Evolutionary conservation across 78 protist genomes (phyloP).

Genomic region (Dictyostelium capitatum): DNA sequence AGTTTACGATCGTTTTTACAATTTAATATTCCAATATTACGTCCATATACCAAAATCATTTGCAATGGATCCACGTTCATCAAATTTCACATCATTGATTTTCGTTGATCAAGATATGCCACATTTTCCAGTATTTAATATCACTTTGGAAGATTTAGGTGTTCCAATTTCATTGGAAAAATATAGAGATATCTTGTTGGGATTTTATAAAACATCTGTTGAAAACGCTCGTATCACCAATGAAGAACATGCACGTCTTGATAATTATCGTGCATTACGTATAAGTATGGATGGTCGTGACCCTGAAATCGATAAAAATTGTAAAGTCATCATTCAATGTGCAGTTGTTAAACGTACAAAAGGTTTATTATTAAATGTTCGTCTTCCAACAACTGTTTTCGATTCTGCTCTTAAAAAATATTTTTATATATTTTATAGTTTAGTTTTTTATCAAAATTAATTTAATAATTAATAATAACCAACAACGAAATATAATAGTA

Average conservation of each 20-base stretch:
- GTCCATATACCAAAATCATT: constrained; percentile 32
- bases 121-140: constrained; percentile 22
- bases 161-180: neutral
- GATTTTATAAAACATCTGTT: neutral
- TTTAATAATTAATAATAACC: no score
- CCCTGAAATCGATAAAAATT: neutral
- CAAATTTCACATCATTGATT: neutral
- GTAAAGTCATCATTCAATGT: constrained; percentile 47
- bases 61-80: neutral
- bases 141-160: constrained; percentile 63
- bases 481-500: no score
- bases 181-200: constrained; percentile 12
- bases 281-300: constrained; percentile 31
- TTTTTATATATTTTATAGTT: constrained; percentile 31
- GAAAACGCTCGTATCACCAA: neutral
- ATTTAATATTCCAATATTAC: neutral
- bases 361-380: constrained; percentile 50
- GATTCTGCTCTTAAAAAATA: neutral
- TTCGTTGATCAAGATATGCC: neutral
- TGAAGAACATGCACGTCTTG: neutral
- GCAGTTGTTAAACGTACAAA: constrained; percentile 42
- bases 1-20: constrained; percentile 15
- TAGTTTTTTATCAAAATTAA: neutral
- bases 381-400: constrained; percentile 2
- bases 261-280: constrained; percentile 26